phyloP scores from a whole-genome alignment of 257 asterid species.

The Solanum appendiculatum region DNA sequence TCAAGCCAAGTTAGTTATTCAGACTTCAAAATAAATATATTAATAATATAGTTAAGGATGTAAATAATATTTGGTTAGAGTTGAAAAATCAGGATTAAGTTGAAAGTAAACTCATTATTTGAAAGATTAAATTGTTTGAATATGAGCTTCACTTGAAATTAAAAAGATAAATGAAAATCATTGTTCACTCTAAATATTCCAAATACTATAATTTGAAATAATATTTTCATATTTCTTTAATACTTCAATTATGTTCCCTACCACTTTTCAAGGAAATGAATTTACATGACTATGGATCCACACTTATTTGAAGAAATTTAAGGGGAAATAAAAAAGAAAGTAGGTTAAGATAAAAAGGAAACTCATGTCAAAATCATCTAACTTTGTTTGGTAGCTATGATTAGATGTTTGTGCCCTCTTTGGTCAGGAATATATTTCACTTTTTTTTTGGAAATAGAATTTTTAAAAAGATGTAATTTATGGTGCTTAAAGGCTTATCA shows the following conservation, averaged over 20 bases:
- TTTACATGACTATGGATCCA: not conserved
- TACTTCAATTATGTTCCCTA: not conserved
- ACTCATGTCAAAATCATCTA: not conserved
- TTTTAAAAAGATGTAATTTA: not conserved
- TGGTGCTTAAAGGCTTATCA: not conserved
- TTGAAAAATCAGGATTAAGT: not conserved
- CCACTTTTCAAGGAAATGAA: not conserved
- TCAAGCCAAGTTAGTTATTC: not conserved
- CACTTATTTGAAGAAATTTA: not conserved
- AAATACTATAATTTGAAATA: not conserved
- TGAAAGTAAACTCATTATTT: not conserved
- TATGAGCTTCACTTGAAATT: not conserved
- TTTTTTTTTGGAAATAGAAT: too few species aligned
- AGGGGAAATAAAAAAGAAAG: not conserved
- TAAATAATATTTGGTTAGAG: not conserved
- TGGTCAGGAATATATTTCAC: not conserved
- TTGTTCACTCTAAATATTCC: not conserved
- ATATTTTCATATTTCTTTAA: not conserved
- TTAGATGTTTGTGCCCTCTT: not conserved
- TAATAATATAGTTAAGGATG: not conserved
- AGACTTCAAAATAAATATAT: too few species aligned
- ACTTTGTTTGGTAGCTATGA: not conserved
- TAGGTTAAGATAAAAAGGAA: not conserved
- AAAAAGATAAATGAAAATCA: not conserved
- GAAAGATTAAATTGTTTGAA: not conserved